Evolutionary conservation across 2,329 filamentous ascomycete genomes (phyloP).

Genomic region (Gyromitra esculenta): DNA sequence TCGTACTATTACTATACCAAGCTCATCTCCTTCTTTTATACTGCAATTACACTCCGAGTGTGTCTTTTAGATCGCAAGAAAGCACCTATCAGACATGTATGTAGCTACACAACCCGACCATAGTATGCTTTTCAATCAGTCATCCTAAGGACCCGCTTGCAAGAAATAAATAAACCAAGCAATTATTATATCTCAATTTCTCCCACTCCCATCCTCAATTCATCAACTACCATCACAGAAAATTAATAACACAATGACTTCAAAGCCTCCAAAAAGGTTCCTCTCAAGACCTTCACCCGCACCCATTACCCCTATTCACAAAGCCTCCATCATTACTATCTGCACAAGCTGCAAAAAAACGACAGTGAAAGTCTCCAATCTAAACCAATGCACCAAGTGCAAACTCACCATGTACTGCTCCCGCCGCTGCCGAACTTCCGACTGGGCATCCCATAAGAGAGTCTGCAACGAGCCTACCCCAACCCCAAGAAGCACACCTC

Average conservation of each 20-base stretch:
- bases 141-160: not conserved
- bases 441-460: slow-evolving; percentile 35
- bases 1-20: not conserved
- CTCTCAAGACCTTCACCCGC: not conserved
- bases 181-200: not conserved
- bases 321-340: not conserved
- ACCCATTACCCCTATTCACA: not conserved
- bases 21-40: not conserved
- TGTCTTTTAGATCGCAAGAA: too few relatives aligned
- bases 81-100: not conserved
- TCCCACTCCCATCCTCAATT: not conserved
- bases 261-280: not conserved
- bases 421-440: slow-evolving; percentile 28
- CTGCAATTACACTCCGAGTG: too few relatives aligned
- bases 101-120: not conserved
- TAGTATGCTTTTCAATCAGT: not conserved
- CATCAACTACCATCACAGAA: not conserved
- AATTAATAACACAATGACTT: not conserved
- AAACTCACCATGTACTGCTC: slow-evolving; percentile 32
- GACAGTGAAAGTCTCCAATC: not conserved
- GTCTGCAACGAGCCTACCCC: slow-evolving; percentile 2
- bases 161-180: not conserved
- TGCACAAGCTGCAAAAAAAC: slow-evolving; percentile 15
- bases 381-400: slow-evolving; percentile 22
- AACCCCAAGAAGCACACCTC: not conserved